phyloP scores from a whole-genome alignment of 129 eudicot species.

The Oenanthe sinensis region DNA sequence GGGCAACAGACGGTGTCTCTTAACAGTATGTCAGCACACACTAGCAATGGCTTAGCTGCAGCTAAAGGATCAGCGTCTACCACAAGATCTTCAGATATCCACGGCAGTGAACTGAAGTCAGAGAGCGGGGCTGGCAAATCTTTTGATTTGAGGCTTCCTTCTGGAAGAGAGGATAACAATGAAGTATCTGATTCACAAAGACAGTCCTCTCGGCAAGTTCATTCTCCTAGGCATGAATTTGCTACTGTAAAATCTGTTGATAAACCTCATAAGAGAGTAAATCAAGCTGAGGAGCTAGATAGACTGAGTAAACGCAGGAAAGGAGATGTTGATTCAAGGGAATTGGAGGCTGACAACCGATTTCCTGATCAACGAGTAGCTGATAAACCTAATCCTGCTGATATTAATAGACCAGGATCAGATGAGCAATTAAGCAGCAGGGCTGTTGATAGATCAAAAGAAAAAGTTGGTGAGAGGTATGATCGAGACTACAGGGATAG shows the following conservation, averaged over 20 bases:
- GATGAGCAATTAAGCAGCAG: slow-evolving; percentile 36
- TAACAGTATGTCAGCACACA: slow-evolving; percentile 25
- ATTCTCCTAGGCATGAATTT: slow-evolving; percentile 70
- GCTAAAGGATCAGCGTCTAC: slow-evolving; percentile 39
- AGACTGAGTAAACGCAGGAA: slow-evolving; percentile 68
- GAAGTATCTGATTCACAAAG: slow-evolving; percentile 48
- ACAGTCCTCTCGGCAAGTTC: slow-evolving; percentile 46
- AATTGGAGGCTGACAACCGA: slow-evolving; percentile 54
- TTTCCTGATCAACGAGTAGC: slow-evolving; percentile 36
- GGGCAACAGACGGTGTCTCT: slow-evolving; percentile 20
- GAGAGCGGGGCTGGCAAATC: slow-evolving; percentile 44
- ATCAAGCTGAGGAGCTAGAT: slow-evolving; percentile 79
- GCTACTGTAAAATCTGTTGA: slow-evolving; percentile 40
- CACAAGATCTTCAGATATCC: slow-evolving; percentile 43
- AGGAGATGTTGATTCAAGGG: slow-evolving; percentile 67
- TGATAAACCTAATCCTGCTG: slow-evolving; percentile 42
- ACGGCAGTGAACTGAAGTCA: slow-evolving; percentile 30
- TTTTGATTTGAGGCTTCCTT: slow-evolving; percentile 35
- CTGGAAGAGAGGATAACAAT: slow-evolving; percentile 39
- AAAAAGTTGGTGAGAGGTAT: slow-evolving; percentile 58
- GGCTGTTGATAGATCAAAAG: slow-evolving; percentile 45
- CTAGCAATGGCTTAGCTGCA: slow-evolving; percentile 33
- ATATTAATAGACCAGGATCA: slow-evolving; percentile 30
- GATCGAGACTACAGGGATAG: slow-evolving; percentile 74
- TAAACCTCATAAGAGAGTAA: slow-evolving; percentile 66